Evolutionary conservation across 768 basidiomycete genomes (phyloP), one percentile per base, ranked within the genome.

Genomic region (Lactarius pseudohatsudake): DNA sequence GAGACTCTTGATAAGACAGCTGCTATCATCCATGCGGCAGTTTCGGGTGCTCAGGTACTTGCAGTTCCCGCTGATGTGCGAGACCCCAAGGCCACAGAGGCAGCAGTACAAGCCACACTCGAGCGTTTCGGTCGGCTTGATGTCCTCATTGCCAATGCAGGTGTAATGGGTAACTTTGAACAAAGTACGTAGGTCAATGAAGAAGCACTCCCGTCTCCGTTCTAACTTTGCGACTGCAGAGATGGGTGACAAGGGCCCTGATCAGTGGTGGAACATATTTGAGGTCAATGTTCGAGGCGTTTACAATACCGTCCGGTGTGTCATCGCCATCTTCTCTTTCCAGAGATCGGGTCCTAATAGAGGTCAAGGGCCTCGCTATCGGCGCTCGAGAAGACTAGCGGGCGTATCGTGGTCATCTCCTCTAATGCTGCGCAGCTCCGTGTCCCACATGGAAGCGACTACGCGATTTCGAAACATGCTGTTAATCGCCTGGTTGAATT

Each of bases 251-350:
- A 66, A 64, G 55, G 73, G 64, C 70, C 38, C 38, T 40, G 38
- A 40, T 40, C 38, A 4, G 38, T 40, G 38, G 38, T 40, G 38
- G 38, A 40, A 40, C 38, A 40, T 3, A 40, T 40, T 40, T 40
- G 38, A 40, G 38, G 38, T 40, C 15, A 40, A 40, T 15, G 38
- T 40, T 13, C 38, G 38, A 40, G 38, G 38, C 38, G 38, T 16
- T 16, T 40, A 40, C 38, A 72, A 72, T 38, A 55, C 70, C 1
- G 69, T 70, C 1, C 73, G 72, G 72, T 72, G 20, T 30, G 69
- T 61, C 1, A 6, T 26, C 15, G 11, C 1, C 2, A 28, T 10
- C 3, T 8, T 22, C 18, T 20, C 26, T 8, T 40, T 34, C 7
- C 9, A n/a, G 18, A 2, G 15, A 26, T 18, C 9, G 18, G 3